Percentiles rank a stretch among this genome's conserved stretches.
Conservation (phyloP, 306 rosid species). For the Alnus glutinosa region DNA sequence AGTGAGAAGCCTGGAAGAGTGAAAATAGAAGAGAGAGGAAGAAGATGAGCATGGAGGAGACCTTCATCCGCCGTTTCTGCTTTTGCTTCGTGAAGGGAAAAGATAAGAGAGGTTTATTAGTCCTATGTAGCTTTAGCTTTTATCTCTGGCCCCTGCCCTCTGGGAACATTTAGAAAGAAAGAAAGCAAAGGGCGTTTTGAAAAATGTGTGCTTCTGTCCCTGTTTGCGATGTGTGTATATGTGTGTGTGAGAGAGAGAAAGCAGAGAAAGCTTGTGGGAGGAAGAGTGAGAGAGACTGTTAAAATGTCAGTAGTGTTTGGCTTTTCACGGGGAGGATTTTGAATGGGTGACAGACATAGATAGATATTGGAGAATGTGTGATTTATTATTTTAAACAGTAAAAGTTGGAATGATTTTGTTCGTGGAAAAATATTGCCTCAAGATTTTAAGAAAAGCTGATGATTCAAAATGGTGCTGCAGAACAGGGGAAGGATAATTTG, state of each 20-base stretch:
- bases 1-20: conserved; percentile 52
- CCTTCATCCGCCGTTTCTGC: conserved; percentile 41
- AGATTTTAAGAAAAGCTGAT: conserved; percentile 13
- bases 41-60: conserved; percentile 45
- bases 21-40: conserved; percentile 36
- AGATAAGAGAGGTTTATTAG: conserved; percentile 21
- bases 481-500: conserved; percentile 20
- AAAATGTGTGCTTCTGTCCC: conserved; percentile 37
- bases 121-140: conserved; percentile 10
- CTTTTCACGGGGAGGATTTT: conserved; percentile 54
- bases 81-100: conserved; percentile 19
- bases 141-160: conserved; percentile 15
- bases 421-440: conserved; percentile 23
- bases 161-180: conserved; percentile 25
- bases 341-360: conserved; percentile 63
- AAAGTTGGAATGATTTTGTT: conserved; percentile 64
- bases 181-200: conserved; percentile 43
- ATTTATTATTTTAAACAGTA: conserved; percentile 41
- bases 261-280: conserved; percentile 17
- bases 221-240: no score
- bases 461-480: conserved; percentile 1
- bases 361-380: conserved; percentile 46
- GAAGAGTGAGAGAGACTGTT: conserved; percentile 44
- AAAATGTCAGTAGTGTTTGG: conserved; percentile 61
- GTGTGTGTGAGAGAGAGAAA: not conserved